These are phyloP conservation scores for Thymus mandschuricus DNA, from an alignment of 257 asterid species.

Conservation along the genomic window DNA sequence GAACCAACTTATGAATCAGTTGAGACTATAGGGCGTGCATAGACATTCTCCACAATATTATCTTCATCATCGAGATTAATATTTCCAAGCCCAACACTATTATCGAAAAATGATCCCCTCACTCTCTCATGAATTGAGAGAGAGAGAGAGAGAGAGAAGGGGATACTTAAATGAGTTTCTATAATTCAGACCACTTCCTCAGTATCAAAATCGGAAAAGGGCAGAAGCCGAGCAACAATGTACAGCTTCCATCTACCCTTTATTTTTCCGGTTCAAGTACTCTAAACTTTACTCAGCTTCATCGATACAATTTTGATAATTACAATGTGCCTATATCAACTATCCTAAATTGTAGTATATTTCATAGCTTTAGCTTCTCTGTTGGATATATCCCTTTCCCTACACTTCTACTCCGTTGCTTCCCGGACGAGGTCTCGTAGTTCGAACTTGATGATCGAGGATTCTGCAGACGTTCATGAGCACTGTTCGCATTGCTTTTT, in stretches of 20 bases:
- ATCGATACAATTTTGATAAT: not conserved
- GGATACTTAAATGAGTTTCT: constrained; percentile 3
- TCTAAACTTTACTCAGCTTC: not conserved
- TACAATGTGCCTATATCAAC: not conserved
- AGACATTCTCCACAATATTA: no score
- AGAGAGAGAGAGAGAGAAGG: no score
- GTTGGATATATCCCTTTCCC: constrained; percentile 60
- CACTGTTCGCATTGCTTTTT: constrained; percentile 45
- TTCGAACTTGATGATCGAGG: constrained; percentile 25
- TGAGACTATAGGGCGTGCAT: no score
- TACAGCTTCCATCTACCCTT: not conserved
- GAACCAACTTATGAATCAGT: no score
- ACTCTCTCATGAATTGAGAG: no score
- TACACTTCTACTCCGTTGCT: constrained; percentile 42
- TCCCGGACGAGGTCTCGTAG: constrained; percentile 32
- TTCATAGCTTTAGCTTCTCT: constrained; percentile 59
- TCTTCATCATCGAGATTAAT: no score
- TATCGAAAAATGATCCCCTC: no score
- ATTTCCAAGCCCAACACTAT: no score
- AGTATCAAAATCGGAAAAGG: not conserved
- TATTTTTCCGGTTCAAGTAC: no score
- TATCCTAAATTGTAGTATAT: not conserved
- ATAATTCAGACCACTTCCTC: not conserved
- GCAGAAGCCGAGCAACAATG: not conserved
- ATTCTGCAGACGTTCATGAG: constrained; percentile 32